Evolutionary conservation across 441 rosid species (phyloP), one percentile per base, ranked within the genome.

Genomic region (Aleurites moluccanus): DNA sequence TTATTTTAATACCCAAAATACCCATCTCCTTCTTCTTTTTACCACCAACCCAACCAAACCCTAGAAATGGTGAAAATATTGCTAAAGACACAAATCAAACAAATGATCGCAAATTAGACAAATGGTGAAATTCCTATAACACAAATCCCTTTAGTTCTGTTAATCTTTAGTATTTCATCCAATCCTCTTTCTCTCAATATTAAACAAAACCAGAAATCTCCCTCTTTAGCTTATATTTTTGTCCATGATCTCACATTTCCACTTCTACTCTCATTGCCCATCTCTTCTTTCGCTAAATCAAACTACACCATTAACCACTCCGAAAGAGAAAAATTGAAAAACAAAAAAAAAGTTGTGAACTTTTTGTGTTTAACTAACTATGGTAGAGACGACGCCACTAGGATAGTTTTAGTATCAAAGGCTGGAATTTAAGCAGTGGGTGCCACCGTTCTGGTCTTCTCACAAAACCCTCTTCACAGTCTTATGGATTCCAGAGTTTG

Each of bases 391-490:
- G 14, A 23, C 72, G 25, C 74, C 85, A 13, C 77, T 81, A 0
- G 82, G 89, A 40, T 85, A 90, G 67, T 81, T 86, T 52, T 87
- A 87, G 62, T 79, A 83, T 69, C 85, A 80, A 21, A 80, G 91
- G 68, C 79, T 80, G 63, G 92, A 93, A 64, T 64, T 86, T 14
- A 84, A 81, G 86, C 91, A 97, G 35, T 88, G 89, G 74, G 78
- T 85, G 14, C 81, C 89, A 49, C 75, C 96, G 0, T 80, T 89
- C 45, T 67, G 87, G 55, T 87, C 94, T 44, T 90, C 97, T 0
- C 89, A 90, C 86, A 91, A 83, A 75, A 88, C 94, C 64, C 90
- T 96, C 66, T 86, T 96, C 85, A 75, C 88, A 6, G n/a, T n/a
- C n/a, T n/a, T n/a, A n/a, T n/a, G n/a, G n/a, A n/a, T n/a, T n/a